Evolutionary conservation across 2,329 filamentous ascomycete species (phyloP), one percentile per base, ranked within the genome.

Genomic region (Ceratocystis colombiana): DNA sequence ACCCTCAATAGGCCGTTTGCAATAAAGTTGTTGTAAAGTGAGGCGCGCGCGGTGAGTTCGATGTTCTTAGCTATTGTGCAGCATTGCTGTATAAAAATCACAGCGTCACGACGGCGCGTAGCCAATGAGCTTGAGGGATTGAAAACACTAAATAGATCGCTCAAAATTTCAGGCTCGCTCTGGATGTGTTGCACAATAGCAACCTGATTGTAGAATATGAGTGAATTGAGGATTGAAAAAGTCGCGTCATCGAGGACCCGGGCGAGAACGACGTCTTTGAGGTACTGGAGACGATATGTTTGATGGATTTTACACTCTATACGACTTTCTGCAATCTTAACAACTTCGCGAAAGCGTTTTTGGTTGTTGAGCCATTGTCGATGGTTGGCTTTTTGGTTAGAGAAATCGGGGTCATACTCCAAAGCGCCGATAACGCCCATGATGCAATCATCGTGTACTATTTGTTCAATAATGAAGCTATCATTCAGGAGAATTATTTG

Each of bases 201-300:
- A 71, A 97, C 92, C 77, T 99, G 94, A 77, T 97, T 94, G 81
- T 96, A 99, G 79, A 96, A 99, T 71, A 99, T 99, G 71, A 97
- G 83, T 63, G 91, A 96, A 77, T 97, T 99, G 70, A 99, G 85
- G 30, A 97, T 92, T 28, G 90, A 96, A 75, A 97, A 99, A 22
- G 94, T 99, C 62, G 93, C 93, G 74, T 99, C 94, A 76, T 99
- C 94, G 68, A 99, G 82, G 69, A 99, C 97, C 69, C 94, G 86
- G 37, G 94, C 94, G 55, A 99, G 82, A 0, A 97, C 93, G n/a
- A 99, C 94, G 72, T 99, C 94, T 75, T 97, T 99, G 65, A 99
- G 82, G 74, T 99, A 99, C 73, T 96, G 92, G 44, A 99, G 79
- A 48, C 94, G 89, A 77, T 96, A 96, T 0, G 94, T 97, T 75